phyloP scores from a whole-genome alignment of 148 eudicot genomes.

The Silene conica region DNA sequence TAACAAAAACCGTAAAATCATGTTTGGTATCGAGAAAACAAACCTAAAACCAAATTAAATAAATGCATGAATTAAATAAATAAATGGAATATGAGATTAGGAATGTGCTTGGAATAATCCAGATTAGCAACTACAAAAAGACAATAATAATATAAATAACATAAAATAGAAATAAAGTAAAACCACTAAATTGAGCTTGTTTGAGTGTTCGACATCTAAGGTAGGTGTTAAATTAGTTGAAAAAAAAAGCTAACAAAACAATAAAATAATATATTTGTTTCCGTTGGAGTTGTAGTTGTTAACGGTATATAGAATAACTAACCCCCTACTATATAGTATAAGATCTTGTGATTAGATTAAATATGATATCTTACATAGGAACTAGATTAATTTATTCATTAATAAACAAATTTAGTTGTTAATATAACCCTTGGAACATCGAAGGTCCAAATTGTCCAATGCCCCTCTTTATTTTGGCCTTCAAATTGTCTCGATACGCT shows the following conservation, averaged over 20 bases:
- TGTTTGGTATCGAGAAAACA: no score
- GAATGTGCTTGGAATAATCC: slow-evolving; percentile 14
- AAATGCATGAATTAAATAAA: no score
- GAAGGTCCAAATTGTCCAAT: slow-evolving; percentile 31
- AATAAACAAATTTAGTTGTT: background rate
- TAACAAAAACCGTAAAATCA: no score
- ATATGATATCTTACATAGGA: slow-evolving; percentile 17
- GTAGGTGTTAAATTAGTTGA: slow-evolving; percentile 3
- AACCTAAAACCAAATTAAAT: no score
- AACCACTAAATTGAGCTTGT: slow-evolving; percentile 12
- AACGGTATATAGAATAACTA: slow-evolving; percentile 17
- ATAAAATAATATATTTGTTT: background rate
- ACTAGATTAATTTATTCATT: background rate
- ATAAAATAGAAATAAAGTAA: background rate
- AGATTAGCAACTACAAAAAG: slow-evolving; percentile 4
- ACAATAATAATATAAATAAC: background rate
- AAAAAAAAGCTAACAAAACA: background rate
- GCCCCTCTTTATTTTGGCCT: slow-evolving; percentile 18
- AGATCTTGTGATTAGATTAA: slow-evolving; percentile 5
- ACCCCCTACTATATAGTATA: background rate
- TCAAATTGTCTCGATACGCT: slow-evolving; percentile 2
- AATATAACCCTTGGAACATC: slow-evolving; percentile 31
- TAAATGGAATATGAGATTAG: slow-evolving; percentile 3
- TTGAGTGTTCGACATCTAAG: slow-evolving; percentile 8
- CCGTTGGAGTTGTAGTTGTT: background rate